These are phyloP conservation scores for Calocybe gangraenosa DNA, from an alignment of 768 basidiomycete genomes.

Conservation along the genomic window DNA sequence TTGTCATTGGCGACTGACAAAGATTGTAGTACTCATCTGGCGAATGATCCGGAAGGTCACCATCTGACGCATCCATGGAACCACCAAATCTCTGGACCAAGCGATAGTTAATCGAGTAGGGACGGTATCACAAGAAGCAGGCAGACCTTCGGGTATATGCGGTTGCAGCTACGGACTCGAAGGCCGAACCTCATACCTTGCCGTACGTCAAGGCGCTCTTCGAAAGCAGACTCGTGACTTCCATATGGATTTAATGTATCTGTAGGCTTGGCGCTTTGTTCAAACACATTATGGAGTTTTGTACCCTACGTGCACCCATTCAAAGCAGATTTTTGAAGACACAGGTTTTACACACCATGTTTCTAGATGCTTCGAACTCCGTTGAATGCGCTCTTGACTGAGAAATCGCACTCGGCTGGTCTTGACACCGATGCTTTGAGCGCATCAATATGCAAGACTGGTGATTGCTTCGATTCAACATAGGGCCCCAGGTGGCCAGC, in stretches of 20 bases:
- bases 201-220: constrained; percentile 24
- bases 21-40: constrained; percentile 35
- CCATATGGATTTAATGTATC: constrained; percentile 37
- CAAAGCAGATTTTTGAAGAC: too few species aligned
- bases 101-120: background rate
- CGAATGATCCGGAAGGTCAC: constrained; percentile 30
- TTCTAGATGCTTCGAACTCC: constrained; percentile 30
- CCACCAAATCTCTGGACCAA: constrained; percentile 29
- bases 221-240: constrained; percentile 33
- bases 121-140: background rate
- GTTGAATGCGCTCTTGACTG: constrained; percentile 27
- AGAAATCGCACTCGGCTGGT: constrained; percentile 26
- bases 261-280: constrained; percentile 28
- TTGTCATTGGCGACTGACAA: constrained; percentile 23
- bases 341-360: too few species aligned
- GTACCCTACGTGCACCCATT: too few species aligned
- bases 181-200: constrained; percentile 23
- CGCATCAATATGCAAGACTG: constrained; percentile 33
- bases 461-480: constrained; percentile 29
- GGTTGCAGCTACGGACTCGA: constrained; percentile 23
- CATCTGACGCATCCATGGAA: constrained; percentile 21
- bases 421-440: constrained; percentile 32
- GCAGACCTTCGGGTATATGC: constrained; percentile 31
- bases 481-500: constrained; percentile 32
- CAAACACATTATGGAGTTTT: too few species aligned